Percentiles rank a stretch among this genome's conserved stretches.
phyloP scores from a whole-genome alignment of 352 stramenopile species.

The Phytopythium vexans region DNA sequence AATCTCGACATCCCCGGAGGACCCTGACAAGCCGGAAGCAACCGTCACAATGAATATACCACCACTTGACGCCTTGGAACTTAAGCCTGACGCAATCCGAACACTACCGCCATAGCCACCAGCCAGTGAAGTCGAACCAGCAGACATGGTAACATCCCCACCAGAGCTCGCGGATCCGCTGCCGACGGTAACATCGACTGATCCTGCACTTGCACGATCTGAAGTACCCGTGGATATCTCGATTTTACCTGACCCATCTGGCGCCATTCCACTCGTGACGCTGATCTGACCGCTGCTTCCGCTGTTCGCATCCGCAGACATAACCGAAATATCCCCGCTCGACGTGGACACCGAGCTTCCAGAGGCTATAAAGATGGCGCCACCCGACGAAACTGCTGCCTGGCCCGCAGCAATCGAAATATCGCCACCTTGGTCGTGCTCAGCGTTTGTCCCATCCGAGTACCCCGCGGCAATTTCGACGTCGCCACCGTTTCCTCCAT shows the following conservation, averaged over 20 bases:
- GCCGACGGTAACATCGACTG: constrained; percentile 44
- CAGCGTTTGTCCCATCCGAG: constrained; percentile 34
- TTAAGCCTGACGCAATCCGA: constrained; percentile 38
- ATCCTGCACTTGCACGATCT: constrained; percentile 30
- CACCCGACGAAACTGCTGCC: constrained; percentile 36
- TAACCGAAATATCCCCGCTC: constrained; percentile 41
- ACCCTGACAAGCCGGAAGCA: constrained; percentile 30
- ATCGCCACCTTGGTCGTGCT: constrained; percentile 29
- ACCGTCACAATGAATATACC: constrained; percentile 33
- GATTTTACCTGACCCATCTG: constrained; percentile 39
- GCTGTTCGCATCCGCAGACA: constrained; percentile 23
- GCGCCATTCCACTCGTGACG: constrained; percentile 27
- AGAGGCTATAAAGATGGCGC: constrained; percentile 38
- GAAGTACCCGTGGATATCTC: constrained; percentile 38
- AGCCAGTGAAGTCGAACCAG: constrained; percentile 30
- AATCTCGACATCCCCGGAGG: constrained; percentile 32
- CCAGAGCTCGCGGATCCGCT: constrained; percentile 24
- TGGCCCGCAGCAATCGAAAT: constrained; percentile 37
- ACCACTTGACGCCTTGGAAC: constrained; percentile 36
- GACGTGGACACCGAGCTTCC: constrained; percentile 30
- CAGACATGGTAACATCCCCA: constrained; percentile 40
- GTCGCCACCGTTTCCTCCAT: constrained; percentile 54
- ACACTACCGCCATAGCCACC: constrained; percentile 34
- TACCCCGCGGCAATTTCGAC: constrained; percentile 46
- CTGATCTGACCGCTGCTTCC: constrained; percentile 31